Percentiles rank a stretch among this genome's conserved stretches.
Evolutionary conservation across 257 asterid genomes (phyloP).

Genomic region (Mitragyna speciosa): DNA sequence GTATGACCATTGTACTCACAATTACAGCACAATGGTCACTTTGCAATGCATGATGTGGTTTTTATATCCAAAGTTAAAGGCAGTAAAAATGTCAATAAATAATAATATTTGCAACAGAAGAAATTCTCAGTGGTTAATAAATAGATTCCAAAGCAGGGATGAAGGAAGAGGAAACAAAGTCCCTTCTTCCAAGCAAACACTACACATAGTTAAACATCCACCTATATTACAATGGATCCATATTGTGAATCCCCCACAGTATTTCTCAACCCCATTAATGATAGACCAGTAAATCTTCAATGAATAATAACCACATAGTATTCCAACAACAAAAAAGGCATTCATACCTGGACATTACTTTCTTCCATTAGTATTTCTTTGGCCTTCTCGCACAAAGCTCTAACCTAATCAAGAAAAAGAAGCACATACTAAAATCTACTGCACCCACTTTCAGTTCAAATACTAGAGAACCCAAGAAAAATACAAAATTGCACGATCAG

Average conservation of each 20-base stretch:
- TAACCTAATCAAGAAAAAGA: constrained; percentile 54
- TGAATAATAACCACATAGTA: neutral
- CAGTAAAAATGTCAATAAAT: neutral
- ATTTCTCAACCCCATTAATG: neutral
- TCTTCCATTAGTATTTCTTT: constrained; percentile 88
- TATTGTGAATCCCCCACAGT: neutral
- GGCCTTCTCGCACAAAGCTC: constrained; percentile 86
- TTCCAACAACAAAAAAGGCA: neutral
- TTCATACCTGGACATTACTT: constrained; percentile 89
- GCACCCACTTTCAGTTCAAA: neutral
- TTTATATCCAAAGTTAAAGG: neutral
- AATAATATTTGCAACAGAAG: neutral
- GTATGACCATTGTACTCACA: neutral
- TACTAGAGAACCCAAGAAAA: neutral
- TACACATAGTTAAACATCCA: neutral
- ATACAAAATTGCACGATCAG: neutral
- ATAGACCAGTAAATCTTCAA: neutral
- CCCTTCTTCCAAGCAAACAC: neutral
- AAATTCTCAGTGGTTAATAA: neutral
- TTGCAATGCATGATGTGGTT: neutral
- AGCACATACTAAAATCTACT: neutral
- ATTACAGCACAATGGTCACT: neutral
- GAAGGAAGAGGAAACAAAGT: neutral
- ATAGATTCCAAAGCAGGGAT: neutral
- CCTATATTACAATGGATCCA: neutral